phyloP scores from a whole-genome alignment of 768 basidiomycete genomes.

The Boletellus ananiceps region DNA sequence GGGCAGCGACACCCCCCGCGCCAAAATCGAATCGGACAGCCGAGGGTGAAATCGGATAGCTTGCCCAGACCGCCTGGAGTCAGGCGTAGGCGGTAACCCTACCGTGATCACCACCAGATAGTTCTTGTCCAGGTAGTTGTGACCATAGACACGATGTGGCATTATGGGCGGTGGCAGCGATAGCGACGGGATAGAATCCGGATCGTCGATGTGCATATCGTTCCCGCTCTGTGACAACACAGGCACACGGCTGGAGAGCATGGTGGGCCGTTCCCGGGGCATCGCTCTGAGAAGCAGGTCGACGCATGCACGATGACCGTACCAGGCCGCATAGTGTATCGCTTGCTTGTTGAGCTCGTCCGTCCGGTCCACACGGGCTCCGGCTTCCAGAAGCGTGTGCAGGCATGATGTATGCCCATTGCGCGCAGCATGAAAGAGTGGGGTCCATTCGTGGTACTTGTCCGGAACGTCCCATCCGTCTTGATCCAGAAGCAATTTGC shows the following conservation, averaged over 20 bases:
- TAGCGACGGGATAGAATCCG: conserved; percentile 91
- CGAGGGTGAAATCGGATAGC: conserved; percentile 70
- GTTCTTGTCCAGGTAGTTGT: conserved; percentile 87
- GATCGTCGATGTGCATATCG: conserved; percentile 55
- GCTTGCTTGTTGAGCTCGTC: conserved; percentile 87
- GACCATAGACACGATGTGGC: conserved; percentile 95
- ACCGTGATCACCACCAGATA: conserved; percentile 84
- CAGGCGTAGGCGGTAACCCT: conserved; percentile 46
- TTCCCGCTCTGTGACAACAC: conserved; percentile 24
- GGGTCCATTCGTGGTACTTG: conserved; percentile 99
- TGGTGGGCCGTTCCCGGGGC: conserved; percentile 14
- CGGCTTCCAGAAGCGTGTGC: conserved; percentile 71
- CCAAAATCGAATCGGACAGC: conserved; percentile 62
- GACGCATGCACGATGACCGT: conserved; percentile 74
- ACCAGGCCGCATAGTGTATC: conserved; percentile 96
- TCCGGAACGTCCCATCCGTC: conserved; percentile 85
- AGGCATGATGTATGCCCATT: conserved; percentile 78
- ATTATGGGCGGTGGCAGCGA: conserved; percentile 97
- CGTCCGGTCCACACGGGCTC: conserved; percentile 64
- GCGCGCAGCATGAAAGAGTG: conserved; percentile 90
- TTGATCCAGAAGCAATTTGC: conserved; percentile 64
- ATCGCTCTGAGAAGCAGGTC: conserved; percentile 48
- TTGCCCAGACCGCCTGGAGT: conserved; percentile 33
- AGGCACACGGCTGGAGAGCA: conserved; percentile 18
- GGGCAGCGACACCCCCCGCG: conserved; percentile 62